Evolutionary conservation across 2,329 filamentous ascomycete species (phyloP), one percentile per base, ranked within the genome.

Genomic region (Juglanconis oblonga): DNA sequence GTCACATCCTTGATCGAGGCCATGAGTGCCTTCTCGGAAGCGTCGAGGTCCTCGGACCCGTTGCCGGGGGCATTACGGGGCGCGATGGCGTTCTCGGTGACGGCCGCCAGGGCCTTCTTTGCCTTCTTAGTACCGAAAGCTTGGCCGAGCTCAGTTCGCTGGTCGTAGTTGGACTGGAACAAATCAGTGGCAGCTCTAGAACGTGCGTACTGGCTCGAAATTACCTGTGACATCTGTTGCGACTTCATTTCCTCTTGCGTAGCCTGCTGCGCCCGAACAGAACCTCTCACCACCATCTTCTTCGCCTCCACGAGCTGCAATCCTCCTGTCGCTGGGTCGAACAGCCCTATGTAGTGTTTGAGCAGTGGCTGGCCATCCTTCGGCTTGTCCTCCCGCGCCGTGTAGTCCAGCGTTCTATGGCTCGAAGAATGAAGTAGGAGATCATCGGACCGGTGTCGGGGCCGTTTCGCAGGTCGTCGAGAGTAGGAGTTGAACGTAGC

Each of bases 121-220:
- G 91, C 89, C 75, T 93, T 94, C 78, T 91, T 92, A 32, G 90
- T 94, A 72, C 91, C 91, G 69, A 96, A 96, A 36, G 88, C 86
- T 67, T 90, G 82, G 45, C 89, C 90, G 11, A 96, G 85, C 2
- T 87, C 84, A 67, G 86, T 87, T 66, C 84, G 85, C 69, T 84
- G 83, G 33, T 88, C 83, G 67, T 82, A 76, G 68, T 82, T 82
- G 49, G 77, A 82, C 85, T 87, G 72, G 65, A 70, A 66, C 42
- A 66, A 55, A 32, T 54, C 44, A 61, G 61, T 40, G 38, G 10
- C 11, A 33, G 7, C 14, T 38, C 24, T 5, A 7, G 14, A 56
- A 6, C 2, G 24, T 9, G 24, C 7, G 40, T 13, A 44, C 48
- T 24, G 33, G 45, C 8, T n/a, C 11, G 33, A 48, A 52, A 70